These are phyloP conservation scores for Fragilariopsis cylindrus DNA, from an alignment of 108 stramenopile genomes.

Conservation along the genomic window DNA sequence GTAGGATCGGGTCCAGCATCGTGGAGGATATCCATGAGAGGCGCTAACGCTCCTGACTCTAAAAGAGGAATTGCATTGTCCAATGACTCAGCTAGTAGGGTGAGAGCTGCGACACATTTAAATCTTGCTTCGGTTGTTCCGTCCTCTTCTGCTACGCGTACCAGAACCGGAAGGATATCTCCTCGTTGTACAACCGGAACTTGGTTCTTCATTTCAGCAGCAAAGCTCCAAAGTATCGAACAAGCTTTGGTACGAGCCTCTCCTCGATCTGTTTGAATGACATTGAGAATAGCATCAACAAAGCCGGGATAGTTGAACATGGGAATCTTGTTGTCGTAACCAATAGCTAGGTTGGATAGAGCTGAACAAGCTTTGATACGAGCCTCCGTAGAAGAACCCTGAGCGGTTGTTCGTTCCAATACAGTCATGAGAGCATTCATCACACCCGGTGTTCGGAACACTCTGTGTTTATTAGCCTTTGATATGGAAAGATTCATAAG, in stretches of 20 bases:
- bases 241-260: slow-evolving; percentile 91
- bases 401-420: slow-evolving; percentile 69
- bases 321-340: slow-evolving; percentile 93
- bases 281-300: slow-evolving; percentile 82
- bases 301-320: slow-evolving; percentile 91
- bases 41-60: slow-evolving; percentile 72
- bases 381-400: slow-evolving; percentile 71
- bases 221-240: slow-evolving; percentile 91
- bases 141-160: slow-evolving; percentile 86
- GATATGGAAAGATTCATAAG: slow-evolving; percentile 89
- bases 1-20: slow-evolving; percentile 91
- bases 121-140: slow-evolving; percentile 87
- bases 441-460: slow-evolving; percentile 83
- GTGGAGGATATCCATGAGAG: slow-evolving; percentile 87
- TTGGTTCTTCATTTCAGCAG: slow-evolving; percentile 93
- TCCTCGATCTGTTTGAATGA: slow-evolving; percentile 82
- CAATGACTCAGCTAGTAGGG: slow-evolving; percentile 83
- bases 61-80: slow-evolving; percentile 86
- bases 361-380: slow-evolving; percentile 90
- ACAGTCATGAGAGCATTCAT: slow-evolving; percentile 92
- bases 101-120: slow-evolving; percentile 90
- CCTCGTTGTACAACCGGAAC: slow-evolving; percentile 86
- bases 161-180: slow-evolving; percentile 85
- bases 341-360: slow-evolving; percentile 86
- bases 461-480: slow-evolving; percentile 87